These are phyloP conservation scores for Maudiozyma bulderi DNA, from an alignment of 805 yeast genomes.

Conservation along the genomic window DNA sequence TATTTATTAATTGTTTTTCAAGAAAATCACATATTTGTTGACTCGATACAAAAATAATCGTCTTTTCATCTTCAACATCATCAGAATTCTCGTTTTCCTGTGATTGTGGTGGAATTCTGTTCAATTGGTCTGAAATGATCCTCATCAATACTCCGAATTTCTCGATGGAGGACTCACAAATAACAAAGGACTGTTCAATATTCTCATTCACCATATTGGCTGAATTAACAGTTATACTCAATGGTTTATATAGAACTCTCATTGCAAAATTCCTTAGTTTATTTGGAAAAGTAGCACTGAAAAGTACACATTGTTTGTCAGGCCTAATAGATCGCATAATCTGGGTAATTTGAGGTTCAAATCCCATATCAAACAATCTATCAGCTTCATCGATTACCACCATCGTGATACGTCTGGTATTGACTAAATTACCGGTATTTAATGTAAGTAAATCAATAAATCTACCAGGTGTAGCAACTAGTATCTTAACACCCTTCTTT, in stretches of 20 bases:
- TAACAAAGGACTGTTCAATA: conserved; percentile 60
- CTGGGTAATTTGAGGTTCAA: conserved; percentile 88
- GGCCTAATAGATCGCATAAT: conserved; percentile 70
- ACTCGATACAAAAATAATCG: conserved; percentile 77
- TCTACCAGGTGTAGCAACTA: conserved; percentile 94
- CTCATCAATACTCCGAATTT: conserved; percentile 50
- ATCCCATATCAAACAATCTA: conserved; percentile 92
- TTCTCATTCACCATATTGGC: conserved; percentile 73
- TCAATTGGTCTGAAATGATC: conserved; percentile 28
- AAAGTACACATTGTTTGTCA: conserved; percentile 79
- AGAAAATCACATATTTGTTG: conserved; percentile 80
- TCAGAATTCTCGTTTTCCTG: conserved; percentile 21
- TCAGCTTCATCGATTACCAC: conserved; percentile 95
- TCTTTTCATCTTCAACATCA: conserved; percentile 34
- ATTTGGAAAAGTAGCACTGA: conserved; percentile 88
- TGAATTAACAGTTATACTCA: conserved; percentile 73
- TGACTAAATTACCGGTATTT: conserved; percentile 63
- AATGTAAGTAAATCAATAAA: conserved; percentile 81
- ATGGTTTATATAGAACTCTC: conserved; percentile 51
- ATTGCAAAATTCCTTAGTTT: conserved; percentile 70
- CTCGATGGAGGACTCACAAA: conserved; percentile 41
- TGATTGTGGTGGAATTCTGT: background rate
- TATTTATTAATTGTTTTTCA: conserved; percentile 41
- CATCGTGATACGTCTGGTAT: conserved; percentile 60
- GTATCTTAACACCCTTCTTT: conserved; percentile 66